Percentiles rank a stretch among this genome's conserved stretches.
Evolutionary conservation across 2,329 filamentous ascomycete genomes (phyloP).

Genomic region (Aspergillaceae sp.): DNA sequence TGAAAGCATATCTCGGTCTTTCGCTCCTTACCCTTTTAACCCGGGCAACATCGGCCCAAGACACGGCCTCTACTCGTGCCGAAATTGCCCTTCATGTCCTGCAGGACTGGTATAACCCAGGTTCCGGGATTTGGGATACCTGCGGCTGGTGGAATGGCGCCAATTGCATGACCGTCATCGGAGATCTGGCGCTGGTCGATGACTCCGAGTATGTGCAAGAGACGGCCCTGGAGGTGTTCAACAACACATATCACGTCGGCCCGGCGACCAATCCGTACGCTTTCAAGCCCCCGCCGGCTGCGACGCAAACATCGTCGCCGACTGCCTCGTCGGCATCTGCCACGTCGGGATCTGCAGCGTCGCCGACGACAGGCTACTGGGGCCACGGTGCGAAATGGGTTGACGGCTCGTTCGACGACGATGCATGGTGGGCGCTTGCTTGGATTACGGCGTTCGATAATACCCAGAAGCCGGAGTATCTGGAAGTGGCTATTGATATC

Average conservation of each 20-base stretch:
- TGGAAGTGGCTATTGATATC: constrained; percentile 41
- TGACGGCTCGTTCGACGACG: constrained; percentile 42
- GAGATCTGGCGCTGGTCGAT: constrained; percentile 42
- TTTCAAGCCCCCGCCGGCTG: not conserved
- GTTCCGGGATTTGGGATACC: constrained; percentile 55
- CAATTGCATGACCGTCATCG: constrained; percentile 56
- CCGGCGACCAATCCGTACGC: constrained; percentile 14
- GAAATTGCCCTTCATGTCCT: constrained; percentile 36
- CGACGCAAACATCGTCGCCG: not conserved
- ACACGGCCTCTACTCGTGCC: not conserved
- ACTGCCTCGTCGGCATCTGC: not conserved
- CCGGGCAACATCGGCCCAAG: not conserved
- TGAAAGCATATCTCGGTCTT: not conserved
- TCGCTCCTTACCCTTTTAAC: not conserved
- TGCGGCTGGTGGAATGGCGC: constrained; percentile 68
- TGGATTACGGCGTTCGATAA: constrained; percentile 50
- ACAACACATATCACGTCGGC: constrained; percentile 32
- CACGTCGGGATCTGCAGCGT: not conserved
- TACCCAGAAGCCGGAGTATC: constrained; percentile 37
- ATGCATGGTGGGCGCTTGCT: constrained; percentile 47
- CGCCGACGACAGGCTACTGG: not conserved
- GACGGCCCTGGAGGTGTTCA: constrained; percentile 33
- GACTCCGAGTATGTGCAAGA: constrained; percentile 17
- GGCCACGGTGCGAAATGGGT: constrained; percentile 10
- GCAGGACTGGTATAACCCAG: constrained; percentile 53